Percentiles rank a stretch among this genome's conserved stretches.
These are phyloP conservation scores for Cladosporium halotolerans DNA, from an alignment of 2,329 filamentous ascomycete genomes.

Conservation along the genomic window DNA sequence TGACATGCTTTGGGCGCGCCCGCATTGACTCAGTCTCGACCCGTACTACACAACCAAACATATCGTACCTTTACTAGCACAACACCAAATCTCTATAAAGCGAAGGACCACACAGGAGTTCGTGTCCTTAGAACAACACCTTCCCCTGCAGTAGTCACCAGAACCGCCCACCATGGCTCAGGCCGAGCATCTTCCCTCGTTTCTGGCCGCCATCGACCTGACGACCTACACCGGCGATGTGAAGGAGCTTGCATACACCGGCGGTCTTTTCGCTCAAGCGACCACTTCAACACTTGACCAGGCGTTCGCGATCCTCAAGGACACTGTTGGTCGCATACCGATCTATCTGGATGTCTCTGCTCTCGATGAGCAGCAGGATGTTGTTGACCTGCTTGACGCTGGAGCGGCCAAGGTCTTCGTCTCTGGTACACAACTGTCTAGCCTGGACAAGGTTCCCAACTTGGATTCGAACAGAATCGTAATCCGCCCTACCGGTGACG, in stretches of 20 bases:
- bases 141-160: not conserved
- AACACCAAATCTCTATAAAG: not conserved
- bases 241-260: constrained; percentile 50
- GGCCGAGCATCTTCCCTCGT: constrained; percentile 30
- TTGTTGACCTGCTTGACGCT: constrained; percentile 74
- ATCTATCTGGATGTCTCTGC: constrained; percentile 72
- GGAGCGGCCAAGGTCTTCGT: constrained; percentile 85
- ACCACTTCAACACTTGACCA: constrained; percentile 39
- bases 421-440: constrained; percentile 58
- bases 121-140: no score
- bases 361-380: constrained; percentile 62
- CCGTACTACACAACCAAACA: not conserved
- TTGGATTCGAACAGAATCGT: constrained; percentile 53
- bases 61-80: not conserved
- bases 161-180: constrained; percentile 1
- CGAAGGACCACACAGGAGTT: no score
- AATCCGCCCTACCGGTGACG: constrained; percentile 40
- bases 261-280: constrained; percentile 50
- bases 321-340: constrained; percentile 50
- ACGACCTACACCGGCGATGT: constrained; percentile 34
- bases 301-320: constrained; percentile 48
- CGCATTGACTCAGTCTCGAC: not conserved
- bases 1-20: not conserved
- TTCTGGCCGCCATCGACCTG: constrained; percentile 44
- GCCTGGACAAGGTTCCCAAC: constrained; percentile 46